Evolutionary conservation across 2,329 filamentous ascomycete species (phyloP).

Genomic region (Lachnellula cervina): DNA sequence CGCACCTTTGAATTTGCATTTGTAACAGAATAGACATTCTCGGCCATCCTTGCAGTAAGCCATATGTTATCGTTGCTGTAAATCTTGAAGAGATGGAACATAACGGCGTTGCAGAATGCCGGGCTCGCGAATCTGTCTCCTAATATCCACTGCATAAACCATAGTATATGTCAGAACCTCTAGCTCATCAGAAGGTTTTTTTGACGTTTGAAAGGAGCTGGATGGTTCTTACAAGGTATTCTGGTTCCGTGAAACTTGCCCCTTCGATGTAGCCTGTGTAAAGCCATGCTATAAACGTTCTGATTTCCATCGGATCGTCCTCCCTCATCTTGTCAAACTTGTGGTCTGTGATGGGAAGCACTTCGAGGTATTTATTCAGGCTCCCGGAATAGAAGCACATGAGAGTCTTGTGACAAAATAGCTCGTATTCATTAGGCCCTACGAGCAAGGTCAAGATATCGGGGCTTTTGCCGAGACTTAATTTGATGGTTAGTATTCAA

Average conservation of each 20-base stretch:
- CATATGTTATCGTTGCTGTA: not conserved
- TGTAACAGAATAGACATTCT: not conserved
- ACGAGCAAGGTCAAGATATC: not conserved
- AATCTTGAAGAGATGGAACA: not conserved
- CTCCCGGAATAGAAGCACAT: conserved; percentile 2
- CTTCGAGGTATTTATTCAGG: not conserved
- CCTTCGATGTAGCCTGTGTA: not conserved
- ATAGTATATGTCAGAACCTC: no score
- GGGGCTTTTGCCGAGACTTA: not conserved
- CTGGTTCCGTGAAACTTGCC: no score
- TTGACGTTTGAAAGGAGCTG: no score
- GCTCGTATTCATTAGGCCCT: not conserved
- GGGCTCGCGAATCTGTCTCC: not conserved
- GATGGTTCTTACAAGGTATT: no score
- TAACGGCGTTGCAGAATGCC: not conserved
- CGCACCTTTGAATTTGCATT: not conserved
- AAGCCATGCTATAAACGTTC: not conserved
- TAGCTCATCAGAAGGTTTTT: no score
- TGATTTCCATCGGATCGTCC: not conserved
- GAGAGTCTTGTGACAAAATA: conserved; percentile 1
- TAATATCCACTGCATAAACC: not conserved
- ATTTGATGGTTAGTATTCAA: not conserved
- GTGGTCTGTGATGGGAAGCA: not conserved
- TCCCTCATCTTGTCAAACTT: not conserved
- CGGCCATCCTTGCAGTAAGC: not conserved